phyloP scores from a whole-genome alignment of 345 rosid species.

The Dovyalis caffra region DNA sequence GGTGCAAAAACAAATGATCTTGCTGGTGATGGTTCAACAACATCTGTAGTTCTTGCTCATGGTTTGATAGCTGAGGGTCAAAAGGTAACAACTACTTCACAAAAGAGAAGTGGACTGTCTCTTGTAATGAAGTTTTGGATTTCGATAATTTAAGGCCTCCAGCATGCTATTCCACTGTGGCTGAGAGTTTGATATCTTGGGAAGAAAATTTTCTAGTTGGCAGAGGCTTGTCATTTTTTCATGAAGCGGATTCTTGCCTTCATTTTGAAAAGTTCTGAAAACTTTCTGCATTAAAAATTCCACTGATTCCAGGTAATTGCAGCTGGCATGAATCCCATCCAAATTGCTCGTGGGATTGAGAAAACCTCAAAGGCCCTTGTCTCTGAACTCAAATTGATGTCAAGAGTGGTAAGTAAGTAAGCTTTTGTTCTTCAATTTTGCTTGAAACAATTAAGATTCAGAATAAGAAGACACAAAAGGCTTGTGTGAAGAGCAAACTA shows the following conservation, averaged over 20 bases:
- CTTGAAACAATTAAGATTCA: background rate
- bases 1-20: slow-evolving; percentile 93
- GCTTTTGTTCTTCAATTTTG: background rate
- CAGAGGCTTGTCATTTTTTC: background rate
- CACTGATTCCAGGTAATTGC: slow-evolving; percentile 60
- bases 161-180: background rate
- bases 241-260: background rate
- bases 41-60: slow-evolving; percentile 86
- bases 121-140: background rate
- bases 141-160: background rate
- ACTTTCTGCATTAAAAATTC: slow-evolving; percentile 10
- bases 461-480: background rate
- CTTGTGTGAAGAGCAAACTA: background rate
- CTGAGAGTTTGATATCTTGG: background rate
- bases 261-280: background rate
- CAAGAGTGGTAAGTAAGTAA: slow-evolving; percentile 62
- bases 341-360: slow-evolving; percentile 80
- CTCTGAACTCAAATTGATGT: slow-evolving; percentile 77
- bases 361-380: slow-evolving; percentile 75
- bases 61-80: slow-evolving; percentile 84
- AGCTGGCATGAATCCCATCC: slow-evolving; percentile 82
- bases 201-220: background rate
- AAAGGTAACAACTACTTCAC: slow-evolving; percentile 45
- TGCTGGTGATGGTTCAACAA: slow-evolving; percentile 95
- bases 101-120: background rate